Conservation (phyloP, 2,329 filamentous ascomycete species). For the Calonectria ilicicola region DNA sequence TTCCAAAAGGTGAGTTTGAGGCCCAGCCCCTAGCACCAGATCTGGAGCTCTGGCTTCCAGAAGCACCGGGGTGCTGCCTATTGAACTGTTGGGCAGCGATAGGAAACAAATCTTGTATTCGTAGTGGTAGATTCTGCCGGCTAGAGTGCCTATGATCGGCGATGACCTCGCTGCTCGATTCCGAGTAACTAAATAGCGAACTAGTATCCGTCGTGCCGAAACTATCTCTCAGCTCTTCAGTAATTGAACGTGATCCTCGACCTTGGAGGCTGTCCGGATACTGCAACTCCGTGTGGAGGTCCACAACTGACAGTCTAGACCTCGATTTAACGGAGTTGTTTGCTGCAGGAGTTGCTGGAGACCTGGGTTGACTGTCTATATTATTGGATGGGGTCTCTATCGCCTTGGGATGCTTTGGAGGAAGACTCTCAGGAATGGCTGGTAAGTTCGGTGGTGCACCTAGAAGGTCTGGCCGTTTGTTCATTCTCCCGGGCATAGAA, state of each 20-base stretch:
- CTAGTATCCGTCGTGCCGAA: background rate
- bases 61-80: background rate
- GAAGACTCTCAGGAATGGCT: background rate
- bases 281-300: background rate
- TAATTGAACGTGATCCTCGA: background rate
- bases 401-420: background rate
- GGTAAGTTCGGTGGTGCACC: background rate
- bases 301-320: background rate
- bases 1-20: background rate
- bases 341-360: background rate
- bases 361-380: no score
- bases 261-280: background rate
- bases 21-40: background rate
- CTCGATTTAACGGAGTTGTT: background rate
- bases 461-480: background rate
- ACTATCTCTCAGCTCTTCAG: background rate
- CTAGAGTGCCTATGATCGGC: background rate
- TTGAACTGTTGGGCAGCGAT: background rate
- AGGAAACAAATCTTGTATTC: background rate
- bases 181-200: background rate
- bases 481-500: background rate
- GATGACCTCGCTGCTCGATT: background rate
- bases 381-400: background rate
- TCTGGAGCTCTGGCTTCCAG: background rate
- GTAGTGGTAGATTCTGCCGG: background rate